These are phyloP conservation scores for Botryobasidium botryosum DNA, from an alignment of 768 basidiomycete species.

Conservation along the genomic window DNA sequence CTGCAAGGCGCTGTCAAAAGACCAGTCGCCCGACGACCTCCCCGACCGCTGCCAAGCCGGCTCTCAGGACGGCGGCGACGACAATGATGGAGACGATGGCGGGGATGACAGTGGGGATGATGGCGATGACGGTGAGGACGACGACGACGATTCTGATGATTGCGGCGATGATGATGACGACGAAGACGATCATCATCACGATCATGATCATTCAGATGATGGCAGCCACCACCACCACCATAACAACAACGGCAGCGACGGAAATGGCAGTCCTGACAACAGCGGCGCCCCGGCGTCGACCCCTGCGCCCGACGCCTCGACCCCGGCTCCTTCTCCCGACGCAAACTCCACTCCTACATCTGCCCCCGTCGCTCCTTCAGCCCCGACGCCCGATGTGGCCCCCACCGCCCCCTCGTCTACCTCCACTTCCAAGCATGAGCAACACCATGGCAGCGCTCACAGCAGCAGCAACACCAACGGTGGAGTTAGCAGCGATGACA, in stretches of 20 bases:
- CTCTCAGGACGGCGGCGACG: no score
- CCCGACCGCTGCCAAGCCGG: conserved; percentile 17
- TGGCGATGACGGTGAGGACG: conserved; percentile 22
- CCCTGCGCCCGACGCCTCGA: no score
- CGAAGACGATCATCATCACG: conserved; percentile 9
- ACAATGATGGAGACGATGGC: conserved; percentile 17
- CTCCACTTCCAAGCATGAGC: background rate
- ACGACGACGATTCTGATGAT: conserved; percentile 5
- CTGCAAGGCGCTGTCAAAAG: conserved; percentile 20
- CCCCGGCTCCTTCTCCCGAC: no score
- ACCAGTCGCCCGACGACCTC: conserved; percentile 18
- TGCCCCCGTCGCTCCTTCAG: conserved; percentile 11
- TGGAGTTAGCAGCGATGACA: background rate
- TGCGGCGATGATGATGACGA: conserved; percentile 14
- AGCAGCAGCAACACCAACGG: conserved; percentile 1
- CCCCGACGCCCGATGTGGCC: conserved; percentile 6
- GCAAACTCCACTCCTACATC: conserved; percentile 11
- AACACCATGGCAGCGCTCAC: background rate
- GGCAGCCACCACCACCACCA: no score
- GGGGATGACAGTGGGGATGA: no score
- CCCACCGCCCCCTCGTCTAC: conserved; percentile 4
- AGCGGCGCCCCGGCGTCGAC: no score
- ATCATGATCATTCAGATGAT: no score
- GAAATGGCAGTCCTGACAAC: no score
- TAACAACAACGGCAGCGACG: no score